Evolutionary conservation across 2,329 filamentous ascomycete species (phyloP).

Genomic region (Metarhizium guizhouense): DNA sequence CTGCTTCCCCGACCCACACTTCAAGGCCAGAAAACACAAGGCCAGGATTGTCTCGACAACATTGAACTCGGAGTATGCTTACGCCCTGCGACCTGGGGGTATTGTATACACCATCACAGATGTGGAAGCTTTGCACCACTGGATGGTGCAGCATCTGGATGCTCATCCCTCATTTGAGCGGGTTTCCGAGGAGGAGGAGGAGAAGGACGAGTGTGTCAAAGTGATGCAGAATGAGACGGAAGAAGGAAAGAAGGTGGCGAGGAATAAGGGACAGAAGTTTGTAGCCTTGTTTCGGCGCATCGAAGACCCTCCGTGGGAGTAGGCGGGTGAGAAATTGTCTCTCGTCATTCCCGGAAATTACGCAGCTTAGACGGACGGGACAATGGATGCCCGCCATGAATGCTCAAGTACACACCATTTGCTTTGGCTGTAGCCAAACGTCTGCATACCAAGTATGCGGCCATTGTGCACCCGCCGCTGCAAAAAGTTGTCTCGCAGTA

Average conservation of each 20-base stretch:
- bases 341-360: neutral
- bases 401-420: too few species aligned
- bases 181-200: slow-evolving; percentile 57
- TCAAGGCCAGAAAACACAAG: slow-evolving; percentile 96
- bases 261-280: slow-evolving; percentile 86
- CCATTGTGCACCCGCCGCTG: too few species aligned
- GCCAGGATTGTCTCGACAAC: slow-evolving; percentile 85
- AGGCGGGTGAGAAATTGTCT: neutral
- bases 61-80: slow-evolving; percentile 89
- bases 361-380: too few species aligned
- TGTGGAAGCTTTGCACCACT: slow-evolving; percentile 84
- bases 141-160: slow-evolving; percentile 86
- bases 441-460: too few species aligned
- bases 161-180: slow-evolving; percentile 72
- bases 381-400: too few species aligned
- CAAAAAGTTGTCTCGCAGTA: too few species aligned
- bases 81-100: slow-evolving; percentile 72
- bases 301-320: slow-evolving; percentile 69
- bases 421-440: too few species aligned
- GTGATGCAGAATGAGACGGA: slow-evolving; percentile 82
- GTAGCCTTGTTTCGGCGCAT: slow-evolving; percentile 78
- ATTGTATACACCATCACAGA: slow-evolving; percentile 95
- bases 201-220: slow-evolving; percentile 60
- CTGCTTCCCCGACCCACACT: slow-evolving; percentile 97
- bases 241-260: slow-evolving; percentile 91